A percentile compares a stretch with the other conserved stretches of the same genome.
phyloP scores from a whole-genome alignment of 768 basidiomycete genomes.

The Candolleomyces eurysporus region DNA sequence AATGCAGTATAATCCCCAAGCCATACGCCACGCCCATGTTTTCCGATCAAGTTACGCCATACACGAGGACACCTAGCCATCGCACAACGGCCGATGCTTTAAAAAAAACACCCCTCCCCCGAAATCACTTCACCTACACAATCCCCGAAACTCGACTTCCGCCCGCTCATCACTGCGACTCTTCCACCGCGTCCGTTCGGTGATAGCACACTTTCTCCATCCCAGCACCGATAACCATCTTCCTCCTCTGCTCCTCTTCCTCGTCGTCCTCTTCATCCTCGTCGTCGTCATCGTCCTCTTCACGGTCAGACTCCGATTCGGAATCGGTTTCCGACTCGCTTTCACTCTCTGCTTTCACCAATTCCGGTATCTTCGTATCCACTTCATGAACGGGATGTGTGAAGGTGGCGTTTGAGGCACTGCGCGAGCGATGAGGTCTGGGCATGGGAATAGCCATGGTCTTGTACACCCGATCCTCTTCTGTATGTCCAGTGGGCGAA shows the following conservation, averaged over 20 bases:
- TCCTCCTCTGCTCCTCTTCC: conserved; percentile 26
- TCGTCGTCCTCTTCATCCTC: conserved; percentile 28
- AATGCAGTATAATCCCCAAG: no score
- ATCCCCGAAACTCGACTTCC: neutral
- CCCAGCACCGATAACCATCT: conserved; percentile 40
- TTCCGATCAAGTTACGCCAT: no score
- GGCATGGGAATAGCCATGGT: conserved; percentile 36
- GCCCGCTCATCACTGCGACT: neutral
- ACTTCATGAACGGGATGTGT: neutral
- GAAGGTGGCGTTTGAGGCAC: conserved; percentile 1
- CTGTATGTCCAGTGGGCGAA: conserved; percentile 3
- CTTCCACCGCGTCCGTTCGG: conserved; percentile 13
- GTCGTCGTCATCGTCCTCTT: conserved; percentile 23
- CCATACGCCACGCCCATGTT: no score
- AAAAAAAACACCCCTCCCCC: neutral
- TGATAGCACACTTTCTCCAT: conserved; percentile 52
- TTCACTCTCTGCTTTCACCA: conserved; percentile 13
- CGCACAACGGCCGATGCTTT: no score
- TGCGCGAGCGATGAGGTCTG: conserved; percentile 7
- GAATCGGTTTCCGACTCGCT: conserved; percentile 15
- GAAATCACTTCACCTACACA: neutral
- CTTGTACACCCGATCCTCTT: conserved; percentile 28
- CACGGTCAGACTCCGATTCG: conserved; percentile 19
- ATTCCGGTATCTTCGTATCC: conserved; percentile 48
- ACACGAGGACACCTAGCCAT: no score